phyloP scores from a whole-genome alignment of 1,139 yeast genomes.

The Hyphopichia khmerensis region DNA sequence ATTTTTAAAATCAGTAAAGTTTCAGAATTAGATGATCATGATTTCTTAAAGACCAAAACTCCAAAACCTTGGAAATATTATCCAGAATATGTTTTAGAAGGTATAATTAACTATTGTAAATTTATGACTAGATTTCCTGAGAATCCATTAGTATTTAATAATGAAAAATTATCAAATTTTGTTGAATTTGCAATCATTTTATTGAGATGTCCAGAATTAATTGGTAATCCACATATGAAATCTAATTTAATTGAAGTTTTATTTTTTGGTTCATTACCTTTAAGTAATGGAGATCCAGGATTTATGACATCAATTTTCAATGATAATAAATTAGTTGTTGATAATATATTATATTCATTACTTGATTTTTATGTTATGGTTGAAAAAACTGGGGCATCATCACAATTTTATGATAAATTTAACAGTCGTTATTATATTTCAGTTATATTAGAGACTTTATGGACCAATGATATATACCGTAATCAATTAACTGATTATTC shows the following conservation, averaged over 20 bases:
- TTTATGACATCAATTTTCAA: slow-evolving; percentile 67
- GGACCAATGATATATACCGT: slow-evolving; percentile 72
- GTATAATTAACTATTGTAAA: slow-evolving; percentile 72
- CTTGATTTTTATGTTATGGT: slow-evolving; percentile 91
- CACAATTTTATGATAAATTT: slow-evolving; percentile 95
- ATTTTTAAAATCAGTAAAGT: slow-evolving; percentile 52
- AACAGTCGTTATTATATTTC: slow-evolving; percentile 87
- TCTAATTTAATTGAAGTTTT: slow-evolving; percentile 79
- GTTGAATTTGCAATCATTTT: slow-evolving; percentile 73
- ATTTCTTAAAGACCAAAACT: slow-evolving; percentile 59
- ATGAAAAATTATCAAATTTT: slow-evolving; percentile 52
- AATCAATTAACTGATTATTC: slow-evolving; percentile 70
- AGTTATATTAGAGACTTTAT: slow-evolving; percentile 74
- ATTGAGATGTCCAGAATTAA: slow-evolving; percentile 78
- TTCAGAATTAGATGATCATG: slow-evolving; percentile 64
- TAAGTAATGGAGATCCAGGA: slow-evolving; percentile 62
- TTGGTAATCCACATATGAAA: slow-evolving; percentile 92
- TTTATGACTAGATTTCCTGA: slow-evolving; percentile 59
- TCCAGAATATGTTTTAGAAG: slow-evolving; percentile 88
- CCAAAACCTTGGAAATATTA: slow-evolving; percentile 79
- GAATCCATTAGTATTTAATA: slow-evolving; percentile 58
- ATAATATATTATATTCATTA: slow-evolving; percentile 75
- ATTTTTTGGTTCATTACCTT: slow-evolving; percentile 70
- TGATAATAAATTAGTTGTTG: slow-evolving; percentile 58
- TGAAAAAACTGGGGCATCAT: slow-evolving; percentile 92